phyloP scores from a whole-genome alignment of 306 rosid species.

The Trichosanthes truncata region DNA sequence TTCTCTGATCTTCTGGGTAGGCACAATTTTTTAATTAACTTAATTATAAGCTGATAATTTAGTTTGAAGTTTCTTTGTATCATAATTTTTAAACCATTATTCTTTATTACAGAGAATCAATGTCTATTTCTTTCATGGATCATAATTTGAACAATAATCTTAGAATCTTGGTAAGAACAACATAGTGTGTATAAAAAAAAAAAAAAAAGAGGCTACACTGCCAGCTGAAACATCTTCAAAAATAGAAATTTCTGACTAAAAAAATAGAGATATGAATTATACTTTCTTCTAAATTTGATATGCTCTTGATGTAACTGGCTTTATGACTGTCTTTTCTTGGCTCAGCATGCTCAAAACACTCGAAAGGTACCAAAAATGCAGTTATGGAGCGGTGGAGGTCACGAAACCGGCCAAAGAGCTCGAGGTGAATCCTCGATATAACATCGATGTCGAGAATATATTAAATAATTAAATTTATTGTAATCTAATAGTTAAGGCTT shows the following conservation, averaged over 20 bases:
- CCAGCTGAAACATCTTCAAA: background rate
- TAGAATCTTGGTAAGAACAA: background rate
- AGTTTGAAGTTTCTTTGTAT: background rate
- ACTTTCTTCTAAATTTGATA: background rate
- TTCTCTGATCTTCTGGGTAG: background rate
- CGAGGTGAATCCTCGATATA: slow-evolving; percentile 41
- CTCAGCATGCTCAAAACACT: slow-evolving; percentile 43
- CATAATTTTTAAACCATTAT: background rate
- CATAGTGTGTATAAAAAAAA: background rate
- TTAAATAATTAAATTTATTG: background rate
- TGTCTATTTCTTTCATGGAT: background rate
- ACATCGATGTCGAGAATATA: background rate
- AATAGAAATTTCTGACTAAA: background rate
- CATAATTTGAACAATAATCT: background rate
- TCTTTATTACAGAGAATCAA: background rate
- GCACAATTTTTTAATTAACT: background rate
- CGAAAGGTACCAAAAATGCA: slow-evolving; percentile 80
- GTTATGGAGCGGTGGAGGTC: slow-evolving; percentile 89
- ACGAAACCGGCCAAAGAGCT: slow-evolving; percentile 77
- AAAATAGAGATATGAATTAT: background rate
- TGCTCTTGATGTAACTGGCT: background rate
- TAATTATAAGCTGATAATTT: background rate
- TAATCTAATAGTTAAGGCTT: no score
- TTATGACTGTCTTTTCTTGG: background rate
- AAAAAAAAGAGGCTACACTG: background rate